Evolutionary conservation across 179 eudicot genomes (phyloP), one percentile per base, ranked within the genome.

Genomic region (Actinidia chinensis): DNA sequence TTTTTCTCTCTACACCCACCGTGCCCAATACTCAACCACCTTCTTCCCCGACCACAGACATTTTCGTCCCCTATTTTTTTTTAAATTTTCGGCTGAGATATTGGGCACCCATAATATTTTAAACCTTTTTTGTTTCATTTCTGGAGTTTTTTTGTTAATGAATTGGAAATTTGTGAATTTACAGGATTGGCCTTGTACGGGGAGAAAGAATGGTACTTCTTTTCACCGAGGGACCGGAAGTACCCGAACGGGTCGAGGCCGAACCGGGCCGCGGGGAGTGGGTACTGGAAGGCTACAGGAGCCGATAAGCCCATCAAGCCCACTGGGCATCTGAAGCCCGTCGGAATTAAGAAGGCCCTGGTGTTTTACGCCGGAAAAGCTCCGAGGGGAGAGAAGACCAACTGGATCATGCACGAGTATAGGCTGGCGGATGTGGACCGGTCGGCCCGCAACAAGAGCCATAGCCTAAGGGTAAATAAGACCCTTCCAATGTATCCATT

Each of bases 381-480:
- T 0, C 95, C 97, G 0, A 87, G 79, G 59, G 95, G 97, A 17
- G 91, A 86, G 69, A 92, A 89, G 74, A 88, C 90, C n/a, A 88
- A 92, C 69, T 91, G 97, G 95, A 92, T 92, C 36, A 92, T 92
- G 95, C 95, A 92, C 65, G 95, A 92, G 76, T 92, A 91, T 74
- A 86, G 97, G 79, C 87, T 92, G 0, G 97, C 97, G 25, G 85
- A 88, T 22, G 97, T 91, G 28, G 97, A 92, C 78, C 93, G 95
- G 8, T 91, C 97, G 23, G 92, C 89, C 63, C 83, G 90, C 10
- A 91, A 87, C 69, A 89, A 85, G 79, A 84, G 64, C 83, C 88
- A 83, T 68, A 85, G 85, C 54, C 83, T 88, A 28, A 81, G 93
- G 93, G 97, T 92, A 87, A 14, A 36, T 36, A 36, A 36, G 40